Evolutionary conservation across 495 filamentous ascomycete genomes (phyloP).

Genomic region (Delitschia confertaspora): DNA sequence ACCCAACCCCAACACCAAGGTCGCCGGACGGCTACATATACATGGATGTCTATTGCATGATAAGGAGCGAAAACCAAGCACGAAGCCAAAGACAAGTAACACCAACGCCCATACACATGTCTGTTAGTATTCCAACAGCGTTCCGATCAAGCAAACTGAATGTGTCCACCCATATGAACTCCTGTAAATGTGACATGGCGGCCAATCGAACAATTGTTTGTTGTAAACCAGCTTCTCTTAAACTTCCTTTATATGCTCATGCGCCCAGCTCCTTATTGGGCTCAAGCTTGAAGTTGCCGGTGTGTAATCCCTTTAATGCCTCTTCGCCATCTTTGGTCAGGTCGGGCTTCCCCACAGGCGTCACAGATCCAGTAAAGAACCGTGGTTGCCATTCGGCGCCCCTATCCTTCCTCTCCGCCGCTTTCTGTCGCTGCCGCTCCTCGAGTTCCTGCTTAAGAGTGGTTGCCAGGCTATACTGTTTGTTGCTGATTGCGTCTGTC

Average conservation of each 20-base stretch:
- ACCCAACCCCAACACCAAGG: too few relatives aligned
- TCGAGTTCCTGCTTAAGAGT: slow-evolving; percentile 83
- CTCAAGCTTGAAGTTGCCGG: slow-evolving; percentile 18
- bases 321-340: slow-evolving; percentile 67
- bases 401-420: slow-evolving; percentile 60
- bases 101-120: too few relatives aligned
- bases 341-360: slow-evolving; percentile 66
- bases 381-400: slow-evolving; percentile 70
- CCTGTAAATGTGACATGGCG: neutral
- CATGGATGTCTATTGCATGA: too few relatives aligned
- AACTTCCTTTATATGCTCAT: slow-evolving; percentile 1
- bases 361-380: slow-evolving; percentile 73
- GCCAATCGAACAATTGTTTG: neutral
- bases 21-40: too few relatives aligned
- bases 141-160: too few relatives aligned
- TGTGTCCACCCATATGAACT: neutral
- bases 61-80: too few relatives aligned
- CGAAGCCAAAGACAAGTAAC: too few relatives aligned
- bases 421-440: slow-evolving; percentile 77
- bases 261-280: slow-evolving; percentile 26
- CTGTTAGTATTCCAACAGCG: too few relatives aligned
- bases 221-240: neutral
- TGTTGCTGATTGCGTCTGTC: slow-evolving; percentile 75
- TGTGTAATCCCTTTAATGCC: slow-evolving; percentile 61
- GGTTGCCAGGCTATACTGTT: slow-evolving; percentile 77